Conservation (phyloP, 2,329 filamentous ascomycete species). For the Fusarium poae region DNA sequence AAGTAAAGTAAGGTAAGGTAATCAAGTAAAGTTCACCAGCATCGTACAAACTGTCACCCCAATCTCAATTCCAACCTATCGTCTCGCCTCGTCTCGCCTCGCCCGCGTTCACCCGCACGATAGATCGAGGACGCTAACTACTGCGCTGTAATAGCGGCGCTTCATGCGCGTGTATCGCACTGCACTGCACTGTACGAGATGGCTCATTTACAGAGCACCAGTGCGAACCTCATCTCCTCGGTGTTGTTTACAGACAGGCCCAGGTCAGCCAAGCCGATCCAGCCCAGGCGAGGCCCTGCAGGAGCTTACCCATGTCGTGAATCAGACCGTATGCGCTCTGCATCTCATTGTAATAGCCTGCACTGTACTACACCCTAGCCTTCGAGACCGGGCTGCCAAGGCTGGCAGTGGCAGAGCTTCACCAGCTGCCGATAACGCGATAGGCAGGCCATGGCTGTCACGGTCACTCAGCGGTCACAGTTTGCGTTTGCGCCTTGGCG, state of each 20-base stretch:
- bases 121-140: slow-evolving; percentile 32
- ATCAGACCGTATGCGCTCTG: slow-evolving; percentile 18
- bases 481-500: slow-evolving; percentile 26
- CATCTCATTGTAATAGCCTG: slow-evolving; percentile 30
- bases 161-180: slow-evolving; percentile 35
- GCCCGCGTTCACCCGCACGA: slow-evolving; percentile 46
- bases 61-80: slow-evolving; percentile 7
- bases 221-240: slow-evolving; percentile 34
- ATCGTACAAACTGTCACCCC: slow-evolving; percentile 10
- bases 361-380: background rate
- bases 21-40: slow-evolving; percentile 24
- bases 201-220: slow-evolving; percentile 1
- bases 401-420: slow-evolving; percentile 40
- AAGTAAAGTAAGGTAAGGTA: slow-evolving; percentile 19
- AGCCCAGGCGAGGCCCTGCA: slow-evolving; percentile 45
- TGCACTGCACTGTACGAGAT: background rate
- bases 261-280: slow-evolving; percentile 42
- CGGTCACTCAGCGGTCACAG: slow-evolving; percentile 39
- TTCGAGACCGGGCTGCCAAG: slow-evolving; percentile 35
- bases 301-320: slow-evolving; percentile 29
- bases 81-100: slow-evolving; percentile 16
- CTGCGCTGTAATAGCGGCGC: slow-evolving; percentile 38
- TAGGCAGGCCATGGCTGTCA: slow-evolving; percentile 41
- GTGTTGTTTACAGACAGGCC: slow-evolving; percentile 18
- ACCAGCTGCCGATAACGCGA: slow-evolving; percentile 50